A percentile compares a stretch with the other conserved stretches of the same genome.
Conservation (phyloP, 2,329 filamentous ascomycete species). For the Cryphonectria japonica region DNA sequence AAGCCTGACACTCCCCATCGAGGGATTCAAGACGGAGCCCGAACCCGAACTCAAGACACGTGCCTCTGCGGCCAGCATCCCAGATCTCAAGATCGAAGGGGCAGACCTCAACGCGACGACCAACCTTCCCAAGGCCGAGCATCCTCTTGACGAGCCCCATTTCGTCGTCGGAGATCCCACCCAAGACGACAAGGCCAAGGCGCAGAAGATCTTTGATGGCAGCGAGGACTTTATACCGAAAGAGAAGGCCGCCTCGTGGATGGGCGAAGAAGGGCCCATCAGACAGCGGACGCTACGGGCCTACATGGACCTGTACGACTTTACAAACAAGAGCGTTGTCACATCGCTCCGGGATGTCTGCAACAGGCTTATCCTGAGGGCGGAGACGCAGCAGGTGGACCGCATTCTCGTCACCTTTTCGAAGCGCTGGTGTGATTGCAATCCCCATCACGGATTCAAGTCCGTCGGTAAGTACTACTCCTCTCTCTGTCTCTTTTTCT, state of each 20-base stretch:
- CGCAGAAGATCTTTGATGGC: conserved; percentile 81
- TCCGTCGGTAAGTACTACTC: conserved; percentile 65
- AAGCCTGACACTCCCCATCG: conserved; percentile 48
- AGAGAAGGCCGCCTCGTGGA: conserved; percentile 81
- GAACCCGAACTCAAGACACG: conserved; percentile 39
- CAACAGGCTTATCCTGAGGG: conserved; percentile 77
- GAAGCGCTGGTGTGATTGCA: conserved; percentile 90
- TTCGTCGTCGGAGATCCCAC: conserved; percentile 62
- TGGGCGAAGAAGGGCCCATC: conserved; percentile 73
- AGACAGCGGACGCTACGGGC: conserved; percentile 66
- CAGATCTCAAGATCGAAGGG: conserved; percentile 50
- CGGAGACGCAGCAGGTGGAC: conserved; percentile 96
- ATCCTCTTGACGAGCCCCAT: conserved; percentile 61
- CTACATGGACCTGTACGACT: conserved; percentile 94
- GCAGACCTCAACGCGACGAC: conserved; percentile 43
- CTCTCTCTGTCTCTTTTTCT: not conserved
- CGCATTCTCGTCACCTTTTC: conserved; percentile 90
- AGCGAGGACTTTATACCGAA: conserved; percentile 80
- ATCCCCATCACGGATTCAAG: conserved; percentile 91
- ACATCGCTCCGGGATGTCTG: conserved; percentile 80
- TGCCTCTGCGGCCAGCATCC: conserved; percentile 41
- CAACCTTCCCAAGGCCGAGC: conserved; percentile 34
- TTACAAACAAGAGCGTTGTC: conserved; percentile 78
- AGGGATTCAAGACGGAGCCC: conserved; percentile 45
- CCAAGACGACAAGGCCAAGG: conserved; percentile 75